Conservation (phyloP, 768 basidiomycete genomes). For the Tricholoma saponaceum region DNA sequence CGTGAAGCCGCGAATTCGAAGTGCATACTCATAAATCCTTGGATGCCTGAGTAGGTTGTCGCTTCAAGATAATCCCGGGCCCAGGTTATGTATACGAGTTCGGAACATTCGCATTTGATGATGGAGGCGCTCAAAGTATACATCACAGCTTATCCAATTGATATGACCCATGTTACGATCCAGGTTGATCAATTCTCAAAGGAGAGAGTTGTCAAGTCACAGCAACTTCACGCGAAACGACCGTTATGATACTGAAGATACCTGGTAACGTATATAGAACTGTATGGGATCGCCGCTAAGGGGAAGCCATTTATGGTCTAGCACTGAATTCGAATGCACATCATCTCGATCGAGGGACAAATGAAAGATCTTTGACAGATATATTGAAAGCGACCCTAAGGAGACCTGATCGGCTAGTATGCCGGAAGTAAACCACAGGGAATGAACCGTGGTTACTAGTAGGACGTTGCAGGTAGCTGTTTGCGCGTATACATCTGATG, state of each 20-base stretch:
- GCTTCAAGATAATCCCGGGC: not conserved
- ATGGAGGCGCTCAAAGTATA: constrained; percentile 6
- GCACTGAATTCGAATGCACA: constrained; percentile 10
- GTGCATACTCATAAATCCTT: not conserved
- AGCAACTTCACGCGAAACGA: constrained; percentile 4
- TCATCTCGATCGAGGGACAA: constrained; percentile 17
- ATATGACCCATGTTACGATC: not conserved
- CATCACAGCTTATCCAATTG: not conserved
- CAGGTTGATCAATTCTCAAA: not conserved
- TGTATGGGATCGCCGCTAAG: constrained; percentile 12
- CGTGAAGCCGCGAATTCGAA: not conserved
- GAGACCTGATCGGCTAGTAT: constrained; percentile 15
- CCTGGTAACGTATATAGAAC: constrained; percentile 6
- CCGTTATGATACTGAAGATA: constrained; percentile 4
- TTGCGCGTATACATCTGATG: constrained; percentile 17
- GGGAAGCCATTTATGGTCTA: constrained; percentile 6
- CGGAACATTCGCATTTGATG: constrained; percentile 3
- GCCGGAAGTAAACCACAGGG: constrained; percentile 16
- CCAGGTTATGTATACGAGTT: not conserved
- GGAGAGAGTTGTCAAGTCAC: constrained; percentile 6
- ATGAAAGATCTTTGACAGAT: constrained; percentile 26
- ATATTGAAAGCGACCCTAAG: constrained; percentile 17
- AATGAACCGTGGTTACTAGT: constrained; percentile 9
- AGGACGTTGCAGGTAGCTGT: constrained; percentile 8
- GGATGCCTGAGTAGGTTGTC: not conserved